Base-by-base conservation (phyloP, 352 stramenopile species). In the Globisporangium perplexum region DNA sequence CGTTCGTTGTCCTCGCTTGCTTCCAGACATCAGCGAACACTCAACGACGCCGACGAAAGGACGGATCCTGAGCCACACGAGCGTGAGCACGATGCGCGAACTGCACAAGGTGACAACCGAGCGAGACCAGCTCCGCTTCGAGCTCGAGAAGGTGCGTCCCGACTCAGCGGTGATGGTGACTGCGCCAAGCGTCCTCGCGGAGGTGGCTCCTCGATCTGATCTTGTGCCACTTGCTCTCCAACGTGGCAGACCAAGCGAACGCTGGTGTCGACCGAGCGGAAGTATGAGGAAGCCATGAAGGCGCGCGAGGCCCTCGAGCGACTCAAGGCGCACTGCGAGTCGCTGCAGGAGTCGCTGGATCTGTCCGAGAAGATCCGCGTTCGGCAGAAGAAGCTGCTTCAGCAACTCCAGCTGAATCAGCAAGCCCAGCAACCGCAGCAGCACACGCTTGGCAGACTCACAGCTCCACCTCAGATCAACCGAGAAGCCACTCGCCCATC, bases 341-440 rank as follows among this genome's bases (percentile, higher is more conserved):
- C 76, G 24, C 61, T 94, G 24, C 79, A 92, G 46, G 68, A 94
- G 41, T 91, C 81, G 8, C 62, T 94, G 7, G 76, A 92, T 17
- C 62, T 94, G 35, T 93, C 82, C 0, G 82, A 94, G 53, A 86
- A 74, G 35, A 92, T 93, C 57, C 69, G 84, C 38, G 50, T 80
- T 8, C 61, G 78, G 0, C 82, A 94, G 53, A 94, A 94, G 66
- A 87, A 83, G 49, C 50, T 92, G 18, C 53, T 94, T 4, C 74
- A 88, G 23, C 74, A 93, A 45, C 60, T 88, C 1, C 79, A 89
- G 55, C 44, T 73, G 17, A 66, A 74, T 35, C 50, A 63, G 31
- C 23, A 49, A n/a, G 17, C 17, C 31, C n/a, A n/a, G n/a, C 23
- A 53, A 12, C 42, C 35, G n/a, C 51, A 49, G 22, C 44, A 53